These are phyloP conservation scores for Uronychia binucleata DNA, from an alignment of 73 alveolate species.

Conservation along the genomic window DNA sequence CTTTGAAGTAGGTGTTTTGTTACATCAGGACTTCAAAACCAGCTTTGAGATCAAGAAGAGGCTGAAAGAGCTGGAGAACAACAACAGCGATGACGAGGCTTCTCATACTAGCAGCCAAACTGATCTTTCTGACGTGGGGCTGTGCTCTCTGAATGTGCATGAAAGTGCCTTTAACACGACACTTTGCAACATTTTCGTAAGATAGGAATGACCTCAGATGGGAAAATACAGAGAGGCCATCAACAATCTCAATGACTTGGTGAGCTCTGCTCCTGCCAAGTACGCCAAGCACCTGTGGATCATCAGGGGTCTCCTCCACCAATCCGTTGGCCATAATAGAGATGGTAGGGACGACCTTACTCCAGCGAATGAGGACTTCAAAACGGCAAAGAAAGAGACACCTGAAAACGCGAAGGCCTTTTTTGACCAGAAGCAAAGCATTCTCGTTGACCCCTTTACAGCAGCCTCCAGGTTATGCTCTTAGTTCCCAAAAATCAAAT, in stretches of 20 bases:
- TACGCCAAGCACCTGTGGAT: constrained; percentile 18
- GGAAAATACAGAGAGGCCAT: constrained; percentile 19
- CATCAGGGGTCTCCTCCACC: constrained; percentile 27
- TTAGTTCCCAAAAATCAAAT: constrained; percentile 43
- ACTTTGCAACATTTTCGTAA: constrained; percentile 2
- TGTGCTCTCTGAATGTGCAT: constrained; percentile 41
- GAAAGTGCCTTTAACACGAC: constrained; percentile 29
- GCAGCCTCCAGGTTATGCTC: constrained; percentile 48
- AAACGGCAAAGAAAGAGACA: constrained; percentile 10
- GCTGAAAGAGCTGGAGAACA: not conserved
- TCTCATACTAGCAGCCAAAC: constrained; percentile 31
- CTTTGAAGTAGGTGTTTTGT: constrained; percentile 8
- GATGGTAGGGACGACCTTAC: constrained; percentile 2
- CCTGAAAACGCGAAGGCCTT: constrained; percentile 9
- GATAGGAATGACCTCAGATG: constrained; percentile 19
- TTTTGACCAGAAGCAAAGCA: constrained; percentile 18
- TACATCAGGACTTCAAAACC: constrained; percentile 6
- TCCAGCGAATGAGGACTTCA: constrained; percentile 2
- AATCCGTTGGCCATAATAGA: constrained; percentile 23
- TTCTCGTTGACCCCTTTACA: constrained; percentile 50
- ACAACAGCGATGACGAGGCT: constrained; percentile 23
- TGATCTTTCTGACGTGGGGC: constrained; percentile 47
- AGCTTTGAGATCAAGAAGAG: not conserved
- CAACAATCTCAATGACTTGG: constrained; percentile 18
- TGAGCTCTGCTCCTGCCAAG: constrained; percentile 24